phyloP scores from a whole-genome alignment of 2,329 filamentous ascomycete species.

The Xenoacremonium recifei region DNA sequence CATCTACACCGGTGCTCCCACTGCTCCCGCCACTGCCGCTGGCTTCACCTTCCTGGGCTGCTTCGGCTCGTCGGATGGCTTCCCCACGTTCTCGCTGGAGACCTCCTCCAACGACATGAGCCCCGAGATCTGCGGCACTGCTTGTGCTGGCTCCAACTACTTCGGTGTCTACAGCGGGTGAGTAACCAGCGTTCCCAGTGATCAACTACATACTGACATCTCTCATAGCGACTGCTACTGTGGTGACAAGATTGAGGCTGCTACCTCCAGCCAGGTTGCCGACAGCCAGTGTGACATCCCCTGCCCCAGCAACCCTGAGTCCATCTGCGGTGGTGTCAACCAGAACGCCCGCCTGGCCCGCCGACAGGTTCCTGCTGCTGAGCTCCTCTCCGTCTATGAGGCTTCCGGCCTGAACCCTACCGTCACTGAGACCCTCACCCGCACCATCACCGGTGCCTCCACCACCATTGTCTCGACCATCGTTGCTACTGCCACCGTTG shows the following conservation, averaged over 20 bases:
- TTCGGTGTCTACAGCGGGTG: conserved; percentile 23
- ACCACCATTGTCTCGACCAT: conserved; percentile 18
- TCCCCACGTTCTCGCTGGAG: conserved; percentile 22
- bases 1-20: conserved; percentile 3
- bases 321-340: conserved; percentile 26
- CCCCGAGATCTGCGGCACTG: conserved; percentile 21
- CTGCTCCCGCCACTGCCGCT: conserved; percentile 5
- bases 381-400: conserved; percentile 21
- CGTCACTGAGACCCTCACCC: conserved; percentile 24
- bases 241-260: conserved; percentile 14
- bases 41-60: conserved; percentile 28
- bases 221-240: conserved; percentile 35
- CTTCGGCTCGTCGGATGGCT: conserved; percentile 23
- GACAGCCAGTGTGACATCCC: conserved; percentile 21
- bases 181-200: no score
- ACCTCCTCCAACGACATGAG: conserved; percentile 7
- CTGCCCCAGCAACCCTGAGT: conserved; percentile 25
- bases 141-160: conserved; percentile 23
- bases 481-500: conserved; percentile 21
- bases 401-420: conserved; percentile 22
- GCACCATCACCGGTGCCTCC: conserved; percentile 26
- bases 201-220: conserved; percentile 6
- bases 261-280: conserved; percentile 6
- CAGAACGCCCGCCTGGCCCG: conserved; percentile 11
- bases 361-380: conserved; percentile 14